A percentile compares a stretch with the other conserved stretches of the same genome.
Conservation (phyloP, 352 stramenopile genomes). For the Phytophthora europaea region DNA sequence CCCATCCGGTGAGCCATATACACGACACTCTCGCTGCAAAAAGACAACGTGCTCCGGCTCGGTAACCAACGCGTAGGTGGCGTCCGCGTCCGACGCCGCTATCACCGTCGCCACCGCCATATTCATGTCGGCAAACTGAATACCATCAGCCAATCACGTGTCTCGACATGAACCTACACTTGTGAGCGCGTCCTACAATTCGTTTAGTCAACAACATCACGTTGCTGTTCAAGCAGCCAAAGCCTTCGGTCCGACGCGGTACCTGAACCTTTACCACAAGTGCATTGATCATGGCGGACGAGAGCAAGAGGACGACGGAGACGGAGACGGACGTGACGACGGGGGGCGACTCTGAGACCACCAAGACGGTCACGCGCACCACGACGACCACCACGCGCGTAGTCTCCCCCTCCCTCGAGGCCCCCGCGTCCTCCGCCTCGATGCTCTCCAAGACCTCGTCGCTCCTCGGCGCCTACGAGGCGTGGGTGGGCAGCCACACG, state of each 20-base stretch:
- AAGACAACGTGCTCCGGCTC: conserved; percentile 20
- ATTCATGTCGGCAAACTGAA: not conserved
- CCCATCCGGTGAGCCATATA: conserved; percentile 40
- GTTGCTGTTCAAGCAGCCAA: conserved; percentile 1
- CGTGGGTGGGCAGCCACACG: conserved; percentile 70
- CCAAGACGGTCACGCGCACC: conserved; percentile 10
- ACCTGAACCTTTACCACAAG: not conserved
- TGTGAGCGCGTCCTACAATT: conserved; percentile 1
- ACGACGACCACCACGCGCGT: conserved; percentile 15
- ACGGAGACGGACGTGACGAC: conserved; percentile 24
- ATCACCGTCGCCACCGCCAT: conserved; percentile 24
- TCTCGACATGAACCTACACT: not conserved
- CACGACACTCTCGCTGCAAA: conserved; percentile 35
- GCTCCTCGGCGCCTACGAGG: conserved; percentile 65
- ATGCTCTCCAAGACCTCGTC: conserved; percentile 14
- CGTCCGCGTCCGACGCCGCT: conserved; percentile 12
- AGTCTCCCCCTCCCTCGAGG: not conserved
- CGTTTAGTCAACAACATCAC: conserved; percentile 25
- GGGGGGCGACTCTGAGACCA: conserved; percentile 25
- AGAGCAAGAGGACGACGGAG: conserved; percentile 23
- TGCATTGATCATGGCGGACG: conserved; percentile 26
- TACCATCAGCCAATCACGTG: not conserved
- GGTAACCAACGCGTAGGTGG: conserved; percentile 40
- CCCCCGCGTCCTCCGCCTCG: not conserved
- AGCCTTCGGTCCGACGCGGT: not conserved